These are phyloP conservation scores for Oryza brachyantha DNA, from an alignment of 176 grass and related monocot genomes.

Conservation along the genomic window DNA sequence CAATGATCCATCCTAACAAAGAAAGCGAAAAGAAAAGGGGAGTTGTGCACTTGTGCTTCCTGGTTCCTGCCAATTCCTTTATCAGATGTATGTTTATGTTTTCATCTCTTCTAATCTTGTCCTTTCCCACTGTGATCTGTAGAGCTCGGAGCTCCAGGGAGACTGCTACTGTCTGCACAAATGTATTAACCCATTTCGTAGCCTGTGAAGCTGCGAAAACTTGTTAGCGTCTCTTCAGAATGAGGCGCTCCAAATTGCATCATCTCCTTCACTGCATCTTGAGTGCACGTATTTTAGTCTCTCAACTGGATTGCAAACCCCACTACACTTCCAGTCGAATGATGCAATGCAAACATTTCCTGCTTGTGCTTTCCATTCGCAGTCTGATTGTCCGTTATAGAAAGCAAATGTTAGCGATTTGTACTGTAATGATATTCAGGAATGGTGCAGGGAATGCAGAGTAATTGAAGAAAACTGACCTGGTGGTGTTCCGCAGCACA, in stretches of 20 bases:
- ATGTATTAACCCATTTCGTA: background rate
- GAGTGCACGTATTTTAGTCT: constrained; percentile 71
- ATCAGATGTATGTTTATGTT: background rate
- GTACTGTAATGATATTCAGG: background rate
- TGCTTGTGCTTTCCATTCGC: constrained; percentile 85
- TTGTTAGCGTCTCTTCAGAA: constrained; percentile 47
- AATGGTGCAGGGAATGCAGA: background rate
- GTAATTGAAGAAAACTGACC: constrained; percentile 44
- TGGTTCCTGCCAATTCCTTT: background rate
- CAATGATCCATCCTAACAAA: background rate
- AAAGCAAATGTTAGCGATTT: constrained; percentile 7
- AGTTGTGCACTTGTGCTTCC: background rate
- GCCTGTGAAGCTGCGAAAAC: background rate
- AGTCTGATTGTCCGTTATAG: constrained; percentile 51
- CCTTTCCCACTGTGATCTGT: background rate
- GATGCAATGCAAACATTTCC: constrained; percentile 79
- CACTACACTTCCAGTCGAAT: constrained; percentile 92
- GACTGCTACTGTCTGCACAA: constrained; percentile 16
- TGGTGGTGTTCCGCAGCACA: constrained; percentile 88
- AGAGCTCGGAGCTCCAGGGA: constrained; percentile 7
- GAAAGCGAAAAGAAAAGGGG: background rate
- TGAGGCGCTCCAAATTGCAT: constrained; percentile 66
- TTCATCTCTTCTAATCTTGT: background rate
- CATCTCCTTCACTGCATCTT: constrained; percentile 80
- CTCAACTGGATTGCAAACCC: constrained; percentile 90